Evolutionary conservation across 129 eudicot genomes (phyloP), one percentile per base, ranked within the genome.

Genomic region (Saussurea involucrata): DNA sequence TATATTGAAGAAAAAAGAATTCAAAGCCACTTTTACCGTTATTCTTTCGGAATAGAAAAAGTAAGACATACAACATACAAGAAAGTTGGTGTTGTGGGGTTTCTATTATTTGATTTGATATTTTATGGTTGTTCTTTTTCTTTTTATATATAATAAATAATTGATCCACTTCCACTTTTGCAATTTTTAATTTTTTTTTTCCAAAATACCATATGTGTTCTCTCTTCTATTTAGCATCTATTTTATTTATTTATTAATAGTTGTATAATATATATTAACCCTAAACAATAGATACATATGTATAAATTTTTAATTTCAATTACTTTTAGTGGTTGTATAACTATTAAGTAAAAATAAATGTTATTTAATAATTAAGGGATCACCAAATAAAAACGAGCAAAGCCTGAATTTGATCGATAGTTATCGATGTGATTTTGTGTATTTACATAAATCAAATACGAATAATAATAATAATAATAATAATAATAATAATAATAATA

Each of bases 61-160:
- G 37, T 24, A 6, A 24, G 69, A 75, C 22, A 55, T 25, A 10
- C 11, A 65, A 42, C 72, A 65, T 28, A 66, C 73, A 76, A 66
- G 33, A 24, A 44, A 73, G 73, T 76, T 72, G 80, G 33, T 76
- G 73, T 44, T 64, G 80, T 66, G 80, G 80, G 80, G 80, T 28
- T 76, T 12, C 66, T 44, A 76, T 66, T 66, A 66, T 66, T 76
- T 76, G 66, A 76, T 76, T 66, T 76, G 80, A 46, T 64, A 76
- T 29, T 24, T 66, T 69, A 76, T 76, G 66, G 22, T 66, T 76
- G 80, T 66, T 76, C 33, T 46, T 22, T 66, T 66, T 66, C 66
- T 66, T 76, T 76, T 75, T 76, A 37, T 46, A 76, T 66, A 44
- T 33, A 9, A 68, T 21, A 20, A 68, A 7, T 31, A 27, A 58